Evolutionary conservation across 306 rosid species (phyloP).

Genomic region (Macrotyloma uniflorum): DNA sequence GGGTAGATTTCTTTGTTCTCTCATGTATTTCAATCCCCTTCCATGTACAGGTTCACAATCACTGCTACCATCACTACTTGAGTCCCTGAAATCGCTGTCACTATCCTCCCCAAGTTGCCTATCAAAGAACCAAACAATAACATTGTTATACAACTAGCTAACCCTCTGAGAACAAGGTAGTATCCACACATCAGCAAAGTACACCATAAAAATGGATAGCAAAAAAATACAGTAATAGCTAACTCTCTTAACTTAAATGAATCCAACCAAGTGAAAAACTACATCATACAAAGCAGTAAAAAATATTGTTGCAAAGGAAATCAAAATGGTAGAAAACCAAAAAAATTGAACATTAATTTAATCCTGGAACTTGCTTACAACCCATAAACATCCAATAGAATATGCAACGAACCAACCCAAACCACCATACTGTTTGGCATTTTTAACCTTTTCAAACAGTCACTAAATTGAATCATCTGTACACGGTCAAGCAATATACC

Average conservation of each 20-base stretch:
- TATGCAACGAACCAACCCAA: constrained; percentile 6
- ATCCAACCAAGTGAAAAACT: too few relatives aligned
- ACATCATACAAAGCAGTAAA: neutral
- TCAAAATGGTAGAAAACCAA: neutral
- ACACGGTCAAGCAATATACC: constrained; percentile 50
- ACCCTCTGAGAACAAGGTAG: neutral
- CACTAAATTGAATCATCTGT: neutral
- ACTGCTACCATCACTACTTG: constrained; percentile 89
- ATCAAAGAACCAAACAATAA: constrained; percentile 32
- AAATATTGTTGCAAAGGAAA: constrained; percentile 16
- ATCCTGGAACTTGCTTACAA: constrained; percentile 2
- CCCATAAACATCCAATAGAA: neutral
- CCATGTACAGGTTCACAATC: constrained; percentile 72
- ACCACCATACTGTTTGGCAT: neutral
- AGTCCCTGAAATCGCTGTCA: constrained; percentile 84
- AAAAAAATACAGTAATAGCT: neutral
- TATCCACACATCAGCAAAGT: neutral
- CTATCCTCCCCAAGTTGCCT: constrained; percentile 86
- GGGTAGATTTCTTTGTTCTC: constrained; percentile 56
- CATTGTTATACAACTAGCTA: neutral
- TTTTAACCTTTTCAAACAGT: neutral
- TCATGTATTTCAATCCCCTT: constrained; percentile 48
- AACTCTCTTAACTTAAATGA: too few relatives aligned
- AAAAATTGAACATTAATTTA: neutral
- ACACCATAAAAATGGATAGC: neutral